Percentiles rank a stretch among this genome's conserved stretches.
These are phyloP conservation scores for Sungouiozyma ichnusensis DNA, from an alignment of 805 yeast genomes.

Conservation along the genomic window DNA sequence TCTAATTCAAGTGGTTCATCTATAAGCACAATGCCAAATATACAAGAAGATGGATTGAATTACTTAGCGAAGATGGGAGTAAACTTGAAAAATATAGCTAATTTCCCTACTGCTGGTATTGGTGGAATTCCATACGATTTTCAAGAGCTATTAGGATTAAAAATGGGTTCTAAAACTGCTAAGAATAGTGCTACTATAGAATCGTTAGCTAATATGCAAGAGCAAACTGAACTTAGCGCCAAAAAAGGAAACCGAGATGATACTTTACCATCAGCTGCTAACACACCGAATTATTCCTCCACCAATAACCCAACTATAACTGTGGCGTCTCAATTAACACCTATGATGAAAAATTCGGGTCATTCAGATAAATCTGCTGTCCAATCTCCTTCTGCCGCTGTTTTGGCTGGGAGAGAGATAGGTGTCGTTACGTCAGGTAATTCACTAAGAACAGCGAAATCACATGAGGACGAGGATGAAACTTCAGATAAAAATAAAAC, in stretches of 20 bases:
- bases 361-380: slow-evolving; percentile 2
- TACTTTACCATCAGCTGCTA: neutral
- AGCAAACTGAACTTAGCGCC: slow-evolving; percentile 12
- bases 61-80: slow-evolving; percentile 15
- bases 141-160: slow-evolving; percentile 21
- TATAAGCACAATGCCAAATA: slow-evolving; percentile 11
- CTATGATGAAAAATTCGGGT: slow-evolving; percentile 2
- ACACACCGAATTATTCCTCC: neutral
- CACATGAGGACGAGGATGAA: slow-evolving; percentile 2
- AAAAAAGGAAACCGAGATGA: neutral
- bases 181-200: slow-evolving; percentile 22
- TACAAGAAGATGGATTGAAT: slow-evolving; percentile 14
- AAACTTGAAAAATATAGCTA: slow-evolving; percentile 7
- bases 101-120: slow-evolving; percentile 22
- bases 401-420: slow-evolving; percentile 8
- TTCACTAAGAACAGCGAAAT: slow-evolving; percentile 1
- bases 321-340: slow-evolving; percentile 4
- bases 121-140: slow-evolving; percentile 27
- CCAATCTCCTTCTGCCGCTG: slow-evolving; percentile 12
- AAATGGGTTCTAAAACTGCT: slow-evolving; percentile 11
- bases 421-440: slow-evolving; percentile 3
- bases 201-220: slow-evolving; percentile 25
- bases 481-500: neutral
- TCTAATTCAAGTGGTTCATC: slow-evolving; percentile 6
- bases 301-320: slow-evolving; percentile 1